Evolutionary conservation across 2,329 filamentous ascomycete species (phyloP).

Genomic region (Diatrype stigma): DNA sequence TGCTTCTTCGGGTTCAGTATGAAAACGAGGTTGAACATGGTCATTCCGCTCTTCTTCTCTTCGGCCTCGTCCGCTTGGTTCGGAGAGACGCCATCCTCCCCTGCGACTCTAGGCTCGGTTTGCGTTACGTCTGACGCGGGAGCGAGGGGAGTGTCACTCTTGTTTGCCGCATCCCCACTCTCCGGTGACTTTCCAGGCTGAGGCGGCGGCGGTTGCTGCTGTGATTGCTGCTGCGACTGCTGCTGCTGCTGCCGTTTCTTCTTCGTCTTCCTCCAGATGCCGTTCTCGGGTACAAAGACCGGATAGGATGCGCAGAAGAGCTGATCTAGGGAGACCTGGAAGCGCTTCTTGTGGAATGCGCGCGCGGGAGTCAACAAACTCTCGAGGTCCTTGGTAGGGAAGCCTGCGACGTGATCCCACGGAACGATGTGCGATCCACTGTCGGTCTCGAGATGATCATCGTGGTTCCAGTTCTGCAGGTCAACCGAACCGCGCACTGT

Average conservation of each 20-base stretch:
- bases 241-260: slow-evolving; percentile 35
- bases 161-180: slow-evolving; percentile 15
- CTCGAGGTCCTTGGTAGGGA: slow-evolving; percentile 72
- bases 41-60: slow-evolving; percentile 69
- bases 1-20: slow-evolving; percentile 76
- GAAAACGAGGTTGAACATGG: slow-evolving; percentile 97
- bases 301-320: slow-evolving; percentile 79
- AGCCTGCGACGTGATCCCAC: slow-evolving; percentile 71
- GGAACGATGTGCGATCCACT: slow-evolving; percentile 56
- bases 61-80: slow-evolving; percentile 39
- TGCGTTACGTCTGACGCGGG: slow-evolving; percentile 17
- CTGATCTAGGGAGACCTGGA: slow-evolving; percentile 78
- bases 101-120: slow-evolving; percentile 22
- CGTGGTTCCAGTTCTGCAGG: slow-evolving; percentile 43
- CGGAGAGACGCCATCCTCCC: slow-evolving; percentile 29
- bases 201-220: slow-evolving; percentile 6
- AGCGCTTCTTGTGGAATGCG: slow-evolving; percentile 74
- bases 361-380: slow-evolving; percentile 73
- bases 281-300: slow-evolving; percentile 75
- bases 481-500: slow-evolving; percentile 33
- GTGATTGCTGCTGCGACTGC: slow-evolving; percentile 27
- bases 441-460: slow-evolving; percentile 52
- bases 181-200: slow-evolving; percentile 20
- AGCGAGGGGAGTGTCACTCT: slow-evolving; percentile 13
- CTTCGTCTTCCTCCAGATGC: slow-evolving; percentile 68